Base-by-base conservation (phyloP, 495 filamentous ascomycete genomes). In the Cercophora samala region DNA sequence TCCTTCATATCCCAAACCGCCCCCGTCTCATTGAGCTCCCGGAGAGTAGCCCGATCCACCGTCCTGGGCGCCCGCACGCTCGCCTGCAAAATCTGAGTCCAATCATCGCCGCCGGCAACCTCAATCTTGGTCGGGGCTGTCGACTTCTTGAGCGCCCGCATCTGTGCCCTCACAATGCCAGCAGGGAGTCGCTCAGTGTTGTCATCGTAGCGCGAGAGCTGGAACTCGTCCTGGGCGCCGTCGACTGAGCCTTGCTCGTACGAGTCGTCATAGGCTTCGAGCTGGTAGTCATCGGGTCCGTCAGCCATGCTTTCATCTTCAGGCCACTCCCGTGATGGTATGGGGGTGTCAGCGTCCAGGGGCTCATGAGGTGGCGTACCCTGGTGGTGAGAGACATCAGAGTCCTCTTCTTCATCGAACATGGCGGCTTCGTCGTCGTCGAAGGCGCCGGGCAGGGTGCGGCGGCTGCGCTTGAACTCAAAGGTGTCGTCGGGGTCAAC, bases 341-440 rank as follows among this genome's bases (percentile, higher is more conserved):
- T 89, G 86, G 83, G 84, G 86, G 69, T 67, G 80, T 86, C 83
- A 77, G 90, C 90, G 87, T 88, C 91, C 86, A 88, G 89, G 86
- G 89, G 90, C 86, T 89, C 86, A 79, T 90, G 88, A 85, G 87
- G 91, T 88, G 91, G 93, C 92, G 94, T 93, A 93, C 90, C 91
- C 84, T 89, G 84, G 78, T 78, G 86, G 58, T 80, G 75, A 68
- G 70, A 72, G 58, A 65, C 67, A 66, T 75, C 74, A 59, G 66
- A 71, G 61, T 75, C 71, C 51, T 74, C 74, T 55, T 81, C 85
- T 55, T 87, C 86, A 66, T 69, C 72, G 37, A 86, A 81, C 18
- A 84, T 81, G 55, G 80, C 78, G 37, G 37, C 37, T 46, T 46
- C 37, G 2, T 46, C 37, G 66, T 82, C 80, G 61, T 85, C 90